phyloP scores from a whole-genome alignment of 768 basidiomycete species.

The Suillus bovinus region DNA sequence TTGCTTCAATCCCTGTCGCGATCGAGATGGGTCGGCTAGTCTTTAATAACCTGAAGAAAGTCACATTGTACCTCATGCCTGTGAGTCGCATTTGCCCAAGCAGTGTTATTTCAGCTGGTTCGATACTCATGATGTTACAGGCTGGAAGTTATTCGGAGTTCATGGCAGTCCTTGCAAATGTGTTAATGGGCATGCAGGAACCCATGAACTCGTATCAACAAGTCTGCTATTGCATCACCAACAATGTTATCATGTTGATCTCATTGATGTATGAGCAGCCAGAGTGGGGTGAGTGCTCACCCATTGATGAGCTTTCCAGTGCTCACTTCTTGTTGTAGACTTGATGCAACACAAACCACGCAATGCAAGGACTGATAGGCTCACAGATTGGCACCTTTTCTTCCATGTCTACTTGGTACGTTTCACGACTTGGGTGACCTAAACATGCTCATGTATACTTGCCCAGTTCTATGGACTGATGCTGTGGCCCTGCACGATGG shows the following conservation, averaged over 20 bases:
- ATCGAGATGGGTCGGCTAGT: constrained; percentile 52
- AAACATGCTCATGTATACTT: neutral
- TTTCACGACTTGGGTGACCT: constrained; percentile 14
- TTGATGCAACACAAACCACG: constrained; percentile 43
- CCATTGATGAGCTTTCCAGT: neutral
- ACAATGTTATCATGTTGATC: constrained; percentile 44
- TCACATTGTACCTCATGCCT: constrained; percentile 36
- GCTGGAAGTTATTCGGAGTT: constrained; percentile 52
- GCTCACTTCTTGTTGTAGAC: constrained; percentile 22
- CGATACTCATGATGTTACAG: constrained; percentile 17
- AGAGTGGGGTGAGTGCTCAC: constrained; percentile 32
- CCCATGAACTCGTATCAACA: constrained; percentile 50
- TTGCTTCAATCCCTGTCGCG: constrained; percentile 49
- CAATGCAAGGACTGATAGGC: constrained; percentile 43
- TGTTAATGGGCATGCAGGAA: constrained; percentile 52
- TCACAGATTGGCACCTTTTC: constrained; percentile 50
- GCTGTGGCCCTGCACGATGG: constrained; percentile 46
- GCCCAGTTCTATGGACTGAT: constrained; percentile 43
- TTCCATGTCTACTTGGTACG: constrained; percentile 48
- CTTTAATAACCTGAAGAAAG: constrained; percentile 52
- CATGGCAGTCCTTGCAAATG: constrained; percentile 50
- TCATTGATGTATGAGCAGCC: constrained; percentile 45
- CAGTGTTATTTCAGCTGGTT: neutral
- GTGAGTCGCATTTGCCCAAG: constrained; percentile 13
- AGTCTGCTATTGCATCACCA: constrained; percentile 46